Base-by-base conservation (phyloP, 2,329 filamentous ascomycete genomes). In the Penicillium sp. region DNA sequence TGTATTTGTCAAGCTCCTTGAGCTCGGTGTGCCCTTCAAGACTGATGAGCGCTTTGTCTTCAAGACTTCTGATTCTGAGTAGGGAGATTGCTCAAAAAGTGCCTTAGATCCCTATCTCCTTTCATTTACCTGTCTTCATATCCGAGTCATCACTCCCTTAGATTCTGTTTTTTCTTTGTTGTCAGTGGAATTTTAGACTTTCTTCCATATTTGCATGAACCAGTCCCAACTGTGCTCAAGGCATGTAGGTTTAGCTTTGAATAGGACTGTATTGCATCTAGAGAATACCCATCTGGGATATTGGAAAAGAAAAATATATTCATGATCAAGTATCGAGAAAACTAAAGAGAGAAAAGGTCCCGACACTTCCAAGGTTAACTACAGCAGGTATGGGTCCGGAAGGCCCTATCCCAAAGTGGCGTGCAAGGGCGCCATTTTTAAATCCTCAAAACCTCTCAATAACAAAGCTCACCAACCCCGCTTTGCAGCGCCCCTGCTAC, bases 21-120 rank as follows among this genome's bases (percentile, higher is more conserved):
- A 97, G 83, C 85, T 97, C 14, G 93, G 93, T 68, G 93, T 97
- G 57, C 92, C 93, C 35, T 97, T 97, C 73, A 82, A 82, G 66
- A 81, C 87, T 73, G 81, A 80, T 69, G 74, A 77, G 44, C 73
- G 77, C 61, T 88, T 80, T 75, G 80, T 77, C 64, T 85, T 93
- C 78, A 91, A 91, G 84, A 72, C 79, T 56, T 72, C 69, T 47
- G 67, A 75, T 56, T 72, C 69, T 46, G 67, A 75, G 62, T 75
- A 75, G 63, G 56, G 26, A 19, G 16, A 43, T 41, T 36, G 28
- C 53, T 45, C 42, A n/a, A 33, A 36, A 44, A 41, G 17, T 35
- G 47, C 33, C 14, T 28, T 9, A 10, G 22, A 19, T 33, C 33
- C 41, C 26, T 33, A 11, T 45, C n/a, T 26, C n/a, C 6, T 33